phyloP scores from a whole-genome alignment of 2,329 filamentous ascomycete genomes.

The Ophiocordyceps camponoti-floridani region DNA sequence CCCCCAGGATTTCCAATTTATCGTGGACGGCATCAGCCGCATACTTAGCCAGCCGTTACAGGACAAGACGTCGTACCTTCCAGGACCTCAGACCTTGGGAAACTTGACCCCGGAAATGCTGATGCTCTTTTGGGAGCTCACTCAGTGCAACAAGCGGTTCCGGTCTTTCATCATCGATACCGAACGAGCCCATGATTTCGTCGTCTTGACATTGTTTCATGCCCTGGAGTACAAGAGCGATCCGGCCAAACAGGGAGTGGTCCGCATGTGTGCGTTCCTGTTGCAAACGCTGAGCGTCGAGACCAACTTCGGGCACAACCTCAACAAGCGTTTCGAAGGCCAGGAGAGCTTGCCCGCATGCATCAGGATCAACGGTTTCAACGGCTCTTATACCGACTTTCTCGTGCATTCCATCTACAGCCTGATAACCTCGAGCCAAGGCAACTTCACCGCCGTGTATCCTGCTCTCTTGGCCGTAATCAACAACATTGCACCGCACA shows the following conservation, averaged over 20 bases:
- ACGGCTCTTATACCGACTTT: constrained; percentile 84
- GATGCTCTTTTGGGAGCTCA: constrained; percentile 92
- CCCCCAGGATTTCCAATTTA: constrained; percentile 93
- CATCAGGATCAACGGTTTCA: constrained; percentile 70
- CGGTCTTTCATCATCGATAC: constrained; percentile 94
- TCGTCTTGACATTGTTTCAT: constrained; percentile 81
- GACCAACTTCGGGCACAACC: constrained; percentile 69
- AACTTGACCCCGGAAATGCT: constrained; percentile 91
- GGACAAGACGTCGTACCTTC: constrained; percentile 73
- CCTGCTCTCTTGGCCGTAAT: constrained; percentile 82
- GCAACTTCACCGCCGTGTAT: constrained; percentile 78
- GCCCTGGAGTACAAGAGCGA: constrained; percentile 80
- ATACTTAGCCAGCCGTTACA: constrained; percentile 87
- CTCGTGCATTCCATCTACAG: constrained; percentile 88
- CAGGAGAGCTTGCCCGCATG: constrained; percentile 73
- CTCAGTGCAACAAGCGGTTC: constrained; percentile 96
- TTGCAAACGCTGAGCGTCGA: constrained; percentile 91
- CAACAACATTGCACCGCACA: constrained; percentile 78
- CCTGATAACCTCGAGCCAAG: constrained; percentile 80
- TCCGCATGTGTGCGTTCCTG: constrained; percentile 95
- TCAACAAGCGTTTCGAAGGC: constrained; percentile 77
- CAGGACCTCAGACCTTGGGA: constrained; percentile 60
- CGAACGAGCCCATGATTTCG: constrained; percentile 79
- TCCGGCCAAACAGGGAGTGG: constrained; percentile 72
- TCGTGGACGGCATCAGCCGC: constrained; percentile 84